These are phyloP conservation scores for Diplodia sapinea DNA, from an alignment of 2,329 filamentous ascomycete species.

Conservation along the genomic window DNA sequence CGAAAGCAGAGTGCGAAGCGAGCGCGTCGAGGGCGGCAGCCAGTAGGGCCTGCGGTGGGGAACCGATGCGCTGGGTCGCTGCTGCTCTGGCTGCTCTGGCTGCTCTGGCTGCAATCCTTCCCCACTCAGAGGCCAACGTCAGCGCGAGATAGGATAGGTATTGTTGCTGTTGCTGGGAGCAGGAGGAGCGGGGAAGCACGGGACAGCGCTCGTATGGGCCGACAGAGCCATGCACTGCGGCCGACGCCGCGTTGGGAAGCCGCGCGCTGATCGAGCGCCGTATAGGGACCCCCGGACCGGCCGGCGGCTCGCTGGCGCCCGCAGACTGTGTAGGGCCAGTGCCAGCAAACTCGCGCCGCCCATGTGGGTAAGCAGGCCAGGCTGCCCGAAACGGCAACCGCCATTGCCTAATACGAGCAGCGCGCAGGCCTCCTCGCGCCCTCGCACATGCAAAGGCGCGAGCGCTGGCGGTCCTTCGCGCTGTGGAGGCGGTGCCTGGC, in stretches of 20 bases:
- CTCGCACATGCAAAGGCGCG: conserved; percentile 4
- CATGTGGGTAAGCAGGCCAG: conserved; percentile 9
- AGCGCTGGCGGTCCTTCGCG: neutral
- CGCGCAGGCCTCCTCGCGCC: neutral
- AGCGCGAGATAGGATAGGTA: conserved; percentile 11
- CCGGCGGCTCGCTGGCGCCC: conserved; percentile 5
- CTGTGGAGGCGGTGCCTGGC: conserved; percentile 20
- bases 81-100: neutral
- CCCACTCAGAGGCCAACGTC: conserved; percentile 7
- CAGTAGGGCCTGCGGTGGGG: conserved; percentile 20
- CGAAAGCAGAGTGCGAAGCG: conserved; percentile 14
- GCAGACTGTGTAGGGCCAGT: conserved; percentile 3
- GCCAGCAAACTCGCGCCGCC: neutral
- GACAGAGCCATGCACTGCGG: conserved; percentile 16
- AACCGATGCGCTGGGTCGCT: conserved; percentile 24
- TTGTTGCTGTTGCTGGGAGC: conserved; percentile 6
- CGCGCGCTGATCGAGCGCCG: conserved; percentile 9
- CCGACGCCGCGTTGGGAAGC: conserved; percentile 11
- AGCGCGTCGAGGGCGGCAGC: neutral
- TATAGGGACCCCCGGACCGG: conserved; percentile 15
- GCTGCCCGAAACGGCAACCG: conserved; percentile 2
- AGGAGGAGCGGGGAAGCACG: conserved; percentile 21
- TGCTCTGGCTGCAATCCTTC: neutral
- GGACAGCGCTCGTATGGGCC: conserved; percentile 13
- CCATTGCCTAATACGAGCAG: conserved; percentile 24